phyloP scores from a whole-genome alignment of 768 basidiomycete species.

The Piloderma croceum region DNA sequence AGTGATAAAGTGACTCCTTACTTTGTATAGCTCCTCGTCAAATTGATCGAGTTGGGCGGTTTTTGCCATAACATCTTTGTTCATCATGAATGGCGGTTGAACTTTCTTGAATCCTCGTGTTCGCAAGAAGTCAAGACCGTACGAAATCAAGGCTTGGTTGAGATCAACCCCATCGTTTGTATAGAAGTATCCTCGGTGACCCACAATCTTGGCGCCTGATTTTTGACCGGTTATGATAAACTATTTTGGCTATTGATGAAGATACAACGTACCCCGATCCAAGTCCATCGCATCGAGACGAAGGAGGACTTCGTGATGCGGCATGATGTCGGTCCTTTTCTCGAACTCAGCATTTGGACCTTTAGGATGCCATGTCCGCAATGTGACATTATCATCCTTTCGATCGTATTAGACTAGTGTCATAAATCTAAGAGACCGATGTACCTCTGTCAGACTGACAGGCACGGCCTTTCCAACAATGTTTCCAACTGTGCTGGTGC shows the following conservation, averaged over 20 bases:
- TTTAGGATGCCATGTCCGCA: constrained; percentile 83
- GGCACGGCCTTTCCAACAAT: constrained; percentile 85
- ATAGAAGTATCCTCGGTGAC: constrained; percentile 95
- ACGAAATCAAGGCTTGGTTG: constrained; percentile 92
- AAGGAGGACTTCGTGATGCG: constrained; percentile 96
- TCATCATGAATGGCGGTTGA: constrained; percentile 98
- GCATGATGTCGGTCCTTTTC: constrained; percentile 71
- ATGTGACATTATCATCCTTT: constrained; percentile 84
- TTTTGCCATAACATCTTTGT: constrained; percentile 94
- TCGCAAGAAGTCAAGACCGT: constrained; percentile 90
- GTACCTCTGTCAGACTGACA: constrained; percentile 82
- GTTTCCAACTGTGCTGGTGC: constrained; percentile 83
- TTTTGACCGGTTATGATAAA: not conserved
- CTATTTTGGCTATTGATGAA: not conserved
- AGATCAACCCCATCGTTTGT: constrained; percentile 94
- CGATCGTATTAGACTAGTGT: constrained; percentile 1
- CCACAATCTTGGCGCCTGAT: constrained; percentile 82
- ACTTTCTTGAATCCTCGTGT: constrained; percentile 84
- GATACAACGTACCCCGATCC: constrained; percentile 67
- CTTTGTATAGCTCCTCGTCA: constrained; percentile 98
- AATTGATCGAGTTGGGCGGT: constrained; percentile 98
- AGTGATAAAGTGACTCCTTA: constrained; percentile 17
- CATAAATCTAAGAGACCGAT: constrained; percentile 12
- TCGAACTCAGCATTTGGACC: constrained; percentile 69
- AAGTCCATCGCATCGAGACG: constrained; percentile 94